Percentiles rank a stretch among this genome's conserved stretches.
These are phyloP conservation scores for Gymnopilus junonius DNA, from an alignment of 768 basidiomycete species.

Conservation along the genomic window DNA sequence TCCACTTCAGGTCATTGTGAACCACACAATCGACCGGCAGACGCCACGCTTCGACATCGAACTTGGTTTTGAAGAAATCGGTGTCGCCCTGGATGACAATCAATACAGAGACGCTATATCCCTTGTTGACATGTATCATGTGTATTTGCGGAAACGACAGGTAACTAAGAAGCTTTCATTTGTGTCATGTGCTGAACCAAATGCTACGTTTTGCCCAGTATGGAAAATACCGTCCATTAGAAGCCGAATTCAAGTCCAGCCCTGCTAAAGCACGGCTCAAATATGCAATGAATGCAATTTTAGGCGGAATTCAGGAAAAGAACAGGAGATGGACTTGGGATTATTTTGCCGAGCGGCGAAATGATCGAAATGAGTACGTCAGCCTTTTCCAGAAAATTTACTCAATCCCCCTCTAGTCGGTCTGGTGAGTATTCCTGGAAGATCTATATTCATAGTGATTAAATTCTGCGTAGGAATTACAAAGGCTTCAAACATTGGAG, in stretches of 20 bases:
- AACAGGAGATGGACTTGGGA: slow-evolving; percentile 90
- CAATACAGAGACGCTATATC: slow-evolving; percentile 95
- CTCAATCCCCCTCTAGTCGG: slow-evolving; percentile 52
- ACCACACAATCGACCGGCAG: slow-evolving; percentile 72
- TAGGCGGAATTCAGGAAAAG: slow-evolving; percentile 82
- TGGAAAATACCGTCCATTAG: slow-evolving; percentile 73
- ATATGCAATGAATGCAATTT: slow-evolving; percentile 82
- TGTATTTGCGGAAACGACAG: slow-evolving; percentile 85
- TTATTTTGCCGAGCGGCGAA: slow-evolving; percentile 85
- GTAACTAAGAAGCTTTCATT: slow-evolving; percentile 38
- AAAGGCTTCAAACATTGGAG: slow-evolving; percentile 69
- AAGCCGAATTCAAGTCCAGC: slow-evolving; percentile 62
- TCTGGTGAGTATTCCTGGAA: slow-evolving; percentile 47
- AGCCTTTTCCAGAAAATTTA: slow-evolving; percentile 78
- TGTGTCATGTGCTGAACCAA: slow-evolving; percentile 2
- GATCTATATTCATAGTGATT: neutral
- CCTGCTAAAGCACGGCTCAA: slow-evolving; percentile 68
- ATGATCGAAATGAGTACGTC: slow-evolving; percentile 88
- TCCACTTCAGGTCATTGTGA: slow-evolving; percentile 71
- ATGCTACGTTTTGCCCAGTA: slow-evolving; percentile 63
- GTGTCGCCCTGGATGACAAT: slow-evolving; percentile 86
- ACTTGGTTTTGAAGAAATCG: slow-evolving; percentile 91
- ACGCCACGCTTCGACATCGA: slow-evolving; percentile 88
- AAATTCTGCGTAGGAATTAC: slow-evolving; percentile 47
- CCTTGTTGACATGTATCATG: slow-evolving; percentile 94